These are phyloP conservation scores for Saccharomyces hybrid DNA, from an alignment of 1,139 yeast genomes.

Conservation along the genomic window DNA sequence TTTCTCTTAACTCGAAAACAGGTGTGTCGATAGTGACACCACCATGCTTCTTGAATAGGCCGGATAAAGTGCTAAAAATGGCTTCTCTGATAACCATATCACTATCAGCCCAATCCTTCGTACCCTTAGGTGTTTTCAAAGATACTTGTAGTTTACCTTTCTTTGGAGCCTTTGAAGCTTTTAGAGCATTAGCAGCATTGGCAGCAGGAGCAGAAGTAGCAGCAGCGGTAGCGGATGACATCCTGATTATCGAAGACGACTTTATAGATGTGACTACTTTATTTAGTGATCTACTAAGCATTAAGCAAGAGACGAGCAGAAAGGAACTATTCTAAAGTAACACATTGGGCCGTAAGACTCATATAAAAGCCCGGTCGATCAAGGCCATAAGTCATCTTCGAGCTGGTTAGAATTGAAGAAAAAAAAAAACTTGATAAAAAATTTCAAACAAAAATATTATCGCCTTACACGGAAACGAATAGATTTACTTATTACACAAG, in stretches of 20 bases:
- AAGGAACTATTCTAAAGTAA: neutral
- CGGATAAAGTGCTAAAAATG: slow-evolving; percentile 62
- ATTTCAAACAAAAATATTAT: neutral
- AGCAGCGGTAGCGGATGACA: slow-evolving; percentile 5
- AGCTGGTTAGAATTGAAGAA: neutral
- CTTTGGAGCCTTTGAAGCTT: slow-evolving; percentile 16
- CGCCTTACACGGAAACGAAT: neutral
- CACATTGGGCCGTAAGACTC: neutral
- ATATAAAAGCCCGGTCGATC: neutral
- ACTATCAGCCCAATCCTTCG: slow-evolving; percentile 96
- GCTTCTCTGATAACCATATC: slow-evolving; percentile 94
- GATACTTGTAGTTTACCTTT: slow-evolving; percentile 47
- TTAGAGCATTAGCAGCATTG: slow-evolving; percentile 6
- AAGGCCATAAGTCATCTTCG: neutral
- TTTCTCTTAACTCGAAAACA: slow-evolving; percentile 90
- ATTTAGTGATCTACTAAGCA: neutral
- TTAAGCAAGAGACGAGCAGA: neutral
- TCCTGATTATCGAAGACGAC: neutral
- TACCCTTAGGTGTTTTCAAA: slow-evolving; percentile 92
- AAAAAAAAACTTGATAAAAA: neutral
- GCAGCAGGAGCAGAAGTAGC: slow-evolving; percentile 9
- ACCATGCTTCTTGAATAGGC: slow-evolving; percentile 86
- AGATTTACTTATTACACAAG: neutral
- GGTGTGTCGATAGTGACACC: slow-evolving; percentile 98
- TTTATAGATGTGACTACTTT: neutral